Evolutionary conservation across 176 grass and related monocot genomes (phyloP), one percentile per base, ranked within the genome.

Genomic region (Thinopyrum elongatum): DNA sequence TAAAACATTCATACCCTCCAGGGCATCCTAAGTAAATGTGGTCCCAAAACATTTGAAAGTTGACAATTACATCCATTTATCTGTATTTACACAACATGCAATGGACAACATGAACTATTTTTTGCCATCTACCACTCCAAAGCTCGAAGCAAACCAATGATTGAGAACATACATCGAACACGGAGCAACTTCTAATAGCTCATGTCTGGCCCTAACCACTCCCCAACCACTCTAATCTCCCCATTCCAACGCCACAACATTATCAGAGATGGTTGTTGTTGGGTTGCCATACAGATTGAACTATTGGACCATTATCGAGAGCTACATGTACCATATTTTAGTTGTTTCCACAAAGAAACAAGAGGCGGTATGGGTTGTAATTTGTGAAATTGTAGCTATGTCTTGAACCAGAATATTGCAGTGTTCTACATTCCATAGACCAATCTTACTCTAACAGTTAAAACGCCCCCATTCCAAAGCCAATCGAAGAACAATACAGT

Each of bases 271-370:
- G 84, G 60, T 23, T 84, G 35, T 12, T 62, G 75, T 76, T 87
- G 69, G 46, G 46, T 30, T 68, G 76, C 36, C 80, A 68, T 80
- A 90, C 23, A 74, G 73, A 66, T 80, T 68, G 34, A 61, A 27
- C 16, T 87, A 87, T 90, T 80, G 67, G 59, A 76, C 46, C 58
- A 87, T 80, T 74, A 83, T 87, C 68, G 80, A 60, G 60, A 75
- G 41, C 36, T 80, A 84, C 69, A 51, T 51, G 67, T 68, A 69
- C 33, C 3, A 29, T 77, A 70, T 59, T 23, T 69, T 49, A 67
- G 74, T 84, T 80, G 10, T 70, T 87, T 87, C 27, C 75, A 84
- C 67, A 87, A 76, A 84, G 68, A 76, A 80, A 65, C 2, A 58
- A 63, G 86, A 81, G 36, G 25, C 26, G n/a, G 17, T 36, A 75